Conservation (phyloP, 345 rosid genomes). For the Linum usitatissimum region DNA sequence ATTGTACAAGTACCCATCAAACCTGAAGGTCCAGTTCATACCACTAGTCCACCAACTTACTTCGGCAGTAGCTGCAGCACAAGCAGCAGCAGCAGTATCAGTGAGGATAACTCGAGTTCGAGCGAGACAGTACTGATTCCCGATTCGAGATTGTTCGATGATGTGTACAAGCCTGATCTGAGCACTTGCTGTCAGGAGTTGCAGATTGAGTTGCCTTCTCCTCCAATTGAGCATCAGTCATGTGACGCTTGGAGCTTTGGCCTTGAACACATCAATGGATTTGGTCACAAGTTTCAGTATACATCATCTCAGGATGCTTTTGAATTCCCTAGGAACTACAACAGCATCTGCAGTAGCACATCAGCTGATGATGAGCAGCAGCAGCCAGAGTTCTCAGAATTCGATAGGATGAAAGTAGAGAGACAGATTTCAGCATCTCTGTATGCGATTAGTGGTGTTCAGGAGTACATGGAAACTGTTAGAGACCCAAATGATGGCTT, state of each 20-base stretch:
- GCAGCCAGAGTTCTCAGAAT: slow-evolving; percentile 37
- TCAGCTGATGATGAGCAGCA: background rate
- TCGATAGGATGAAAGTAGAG: slow-evolving; percentile 59
- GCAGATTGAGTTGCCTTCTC: slow-evolving; percentile 16
- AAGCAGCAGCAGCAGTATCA: slow-evolving; percentile 13
- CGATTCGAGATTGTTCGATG: slow-evolving; percentile 28
- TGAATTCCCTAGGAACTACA: slow-evolving; percentile 27
- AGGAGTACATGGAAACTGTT: slow-evolving; percentile 44
- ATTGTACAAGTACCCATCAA: background rate
- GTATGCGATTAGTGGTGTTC: slow-evolving; percentile 60
- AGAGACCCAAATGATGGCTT: slow-evolving; percentile 42
- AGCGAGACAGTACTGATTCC: slow-evolving; percentile 8
- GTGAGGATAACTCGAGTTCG: slow-evolving; percentile 9
- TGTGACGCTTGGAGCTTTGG: slow-evolving; percentile 18
- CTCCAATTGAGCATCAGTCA: slow-evolving; percentile 15
- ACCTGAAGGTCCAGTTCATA: slow-evolving; percentile 13
- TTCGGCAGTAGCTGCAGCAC: background rate
- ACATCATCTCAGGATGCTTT: slow-evolving; percentile 32
- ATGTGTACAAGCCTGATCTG: slow-evolving; percentile 53
- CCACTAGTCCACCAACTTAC: background rate
- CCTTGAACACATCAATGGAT: slow-evolving; percentile 9
- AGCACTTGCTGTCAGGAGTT: slow-evolving; percentile 29
- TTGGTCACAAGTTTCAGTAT: slow-evolving; percentile 27
- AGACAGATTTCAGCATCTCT: slow-evolving; percentile 61
- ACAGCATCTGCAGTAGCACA: background rate